phyloP scores from a whole-genome alignment of 2,329 filamentous ascomycete genomes.

The Colletotrichum melonis region DNA sequence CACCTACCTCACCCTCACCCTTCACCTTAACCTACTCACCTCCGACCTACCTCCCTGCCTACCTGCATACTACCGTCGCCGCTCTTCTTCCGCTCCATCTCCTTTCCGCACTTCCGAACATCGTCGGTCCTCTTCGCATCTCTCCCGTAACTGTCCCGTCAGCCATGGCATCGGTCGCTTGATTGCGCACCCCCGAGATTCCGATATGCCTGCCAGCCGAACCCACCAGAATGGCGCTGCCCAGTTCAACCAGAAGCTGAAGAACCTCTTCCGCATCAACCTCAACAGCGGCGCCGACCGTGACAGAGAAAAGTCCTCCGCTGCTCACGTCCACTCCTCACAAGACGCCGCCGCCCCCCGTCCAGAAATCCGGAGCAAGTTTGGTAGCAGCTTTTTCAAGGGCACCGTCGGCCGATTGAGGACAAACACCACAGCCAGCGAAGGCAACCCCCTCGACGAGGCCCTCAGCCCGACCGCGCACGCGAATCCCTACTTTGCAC shows the following conservation, averaged over 20 bases:
- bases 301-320: constrained; percentile 47
- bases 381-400: constrained; percentile 90
- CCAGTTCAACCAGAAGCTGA: constrained; percentile 76
- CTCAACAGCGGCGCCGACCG: constrained; percentile 52
- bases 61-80: background rate
- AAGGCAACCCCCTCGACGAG: constrained; percentile 91
- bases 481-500: constrained; percentile 96
- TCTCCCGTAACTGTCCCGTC: constrained; percentile 27
- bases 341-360: constrained; percentile 48
- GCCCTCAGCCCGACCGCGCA: constrained; percentile 90
- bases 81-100: constrained; percentile 19
- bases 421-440: constrained; percentile 90
- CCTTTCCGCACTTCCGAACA: constrained; percentile 23
- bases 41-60: background rate
- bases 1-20: background rate
- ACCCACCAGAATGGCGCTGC: constrained; percentile 59
- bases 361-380: constrained; percentile 65
- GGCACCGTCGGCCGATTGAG: constrained; percentile 87
- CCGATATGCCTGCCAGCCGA: constrained; percentile 65
- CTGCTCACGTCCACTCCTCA: constrained; percentile 52
- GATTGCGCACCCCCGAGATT: constrained; percentile 38
- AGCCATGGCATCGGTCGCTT: constrained; percentile 52
- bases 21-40: constrained; percentile 8
- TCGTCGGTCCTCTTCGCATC: constrained; percentile 25
- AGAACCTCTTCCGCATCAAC: constrained; percentile 79